A percentile compares a stretch with the other conserved stretches of the same genome.
Conservation (phyloP, 2,329 filamentous ascomycete species). For the Aspergillus uvarum region DNA sequence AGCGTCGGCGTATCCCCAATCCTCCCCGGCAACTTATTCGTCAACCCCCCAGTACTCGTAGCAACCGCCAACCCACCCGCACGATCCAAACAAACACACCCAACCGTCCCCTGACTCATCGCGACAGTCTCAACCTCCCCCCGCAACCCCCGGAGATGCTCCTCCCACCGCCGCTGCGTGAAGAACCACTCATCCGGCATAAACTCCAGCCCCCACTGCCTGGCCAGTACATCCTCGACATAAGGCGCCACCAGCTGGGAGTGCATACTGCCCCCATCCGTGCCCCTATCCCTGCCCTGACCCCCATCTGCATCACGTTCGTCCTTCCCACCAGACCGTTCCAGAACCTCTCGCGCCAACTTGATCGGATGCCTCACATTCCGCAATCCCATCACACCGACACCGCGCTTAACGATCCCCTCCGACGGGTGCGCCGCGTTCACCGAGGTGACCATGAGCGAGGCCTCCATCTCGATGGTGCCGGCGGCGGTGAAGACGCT, state of each 20-base stretch:
- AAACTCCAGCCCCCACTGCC: constrained; percentile 62
- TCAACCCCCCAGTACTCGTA: constrained; percentile 72
- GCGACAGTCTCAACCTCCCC: constrained; percentile 25
- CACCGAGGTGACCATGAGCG: constrained; percentile 71
- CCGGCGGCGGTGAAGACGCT: constrained; percentile 84
- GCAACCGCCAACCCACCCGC: constrained; percentile 69
- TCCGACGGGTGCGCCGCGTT: constrained; percentile 4
- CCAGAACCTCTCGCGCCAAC: constrained; percentile 69
- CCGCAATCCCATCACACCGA: constrained; percentile 71
- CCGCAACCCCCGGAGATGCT: constrained; percentile 65
- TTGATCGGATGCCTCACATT: constrained; percentile 77
- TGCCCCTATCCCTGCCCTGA: constrained; percentile 24
- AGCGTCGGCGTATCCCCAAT: constrained; percentile 83
- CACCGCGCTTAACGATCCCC: constrained; percentile 69
- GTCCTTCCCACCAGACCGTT: constrained; percentile 45
- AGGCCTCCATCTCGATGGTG: constrained; percentile 81
- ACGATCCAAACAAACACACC: constrained; percentile 77
- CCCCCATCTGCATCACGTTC: constrained; percentile 54
- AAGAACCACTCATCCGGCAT: constrained; percentile 74
- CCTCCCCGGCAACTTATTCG: constrained; percentile 82
- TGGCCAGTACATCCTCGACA: constrained; percentile 65
- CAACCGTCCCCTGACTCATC: constrained; percentile 81
- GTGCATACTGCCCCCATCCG: constrained; percentile 50
- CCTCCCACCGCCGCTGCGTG: constrained; percentile 74
- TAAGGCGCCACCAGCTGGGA: constrained; percentile 66